Conservation (phyloP, 1,284 basidiomycete genomes). For the Melampsora abietis-canadensis region DNA sequence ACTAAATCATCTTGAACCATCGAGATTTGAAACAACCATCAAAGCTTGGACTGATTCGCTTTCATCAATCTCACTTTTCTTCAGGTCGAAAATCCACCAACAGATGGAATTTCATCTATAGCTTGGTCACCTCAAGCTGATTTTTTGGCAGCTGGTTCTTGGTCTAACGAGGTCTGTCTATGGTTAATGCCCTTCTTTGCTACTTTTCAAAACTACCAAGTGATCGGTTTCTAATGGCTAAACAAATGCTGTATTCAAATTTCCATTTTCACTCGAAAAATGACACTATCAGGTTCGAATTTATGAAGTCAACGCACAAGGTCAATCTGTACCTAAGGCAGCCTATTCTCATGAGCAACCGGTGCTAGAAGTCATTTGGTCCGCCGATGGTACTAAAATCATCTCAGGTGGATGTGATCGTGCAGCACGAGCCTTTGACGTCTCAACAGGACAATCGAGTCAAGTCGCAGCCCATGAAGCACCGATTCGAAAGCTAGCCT, state of each 20-base stretch:
- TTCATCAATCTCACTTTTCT: slow-evolving; percentile 50
- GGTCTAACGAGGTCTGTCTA: slow-evolving; percentile 53
- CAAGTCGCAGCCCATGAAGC: slow-evolving; percentile 80
- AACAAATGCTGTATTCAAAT: slow-evolving; percentile 67
- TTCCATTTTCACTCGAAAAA: slow-evolving; percentile 57
- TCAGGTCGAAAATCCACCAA: slow-evolving; percentile 61
- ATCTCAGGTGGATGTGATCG: slow-evolving; percentile 78
- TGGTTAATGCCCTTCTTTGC: neutral
- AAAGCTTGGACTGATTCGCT: neutral
- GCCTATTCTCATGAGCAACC: slow-evolving; percentile 79
- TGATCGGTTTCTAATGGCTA: slow-evolving; percentile 68
- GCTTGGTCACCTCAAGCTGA: slow-evolving; percentile 54
- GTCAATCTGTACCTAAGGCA: slow-evolving; percentile 68
- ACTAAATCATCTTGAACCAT: neutral
- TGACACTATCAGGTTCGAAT: slow-evolving; percentile 58
- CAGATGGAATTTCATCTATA: slow-evolving; percentile 53
- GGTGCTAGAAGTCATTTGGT: slow-evolving; percentile 78
- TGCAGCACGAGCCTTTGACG: slow-evolving; percentile 73
- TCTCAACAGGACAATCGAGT: slow-evolving; percentile 62
- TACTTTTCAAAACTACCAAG: neutral
- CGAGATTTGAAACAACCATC: neutral
- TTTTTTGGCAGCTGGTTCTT: slow-evolving; percentile 54
- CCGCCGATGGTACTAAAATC: slow-evolving; percentile 72
- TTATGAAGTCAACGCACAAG: slow-evolving; percentile 59
- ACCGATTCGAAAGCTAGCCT: slow-evolving; percentile 71